phyloP scores from a whole-genome alignment of 257 asterid species.

The Penstemon barbatus region DNA sequence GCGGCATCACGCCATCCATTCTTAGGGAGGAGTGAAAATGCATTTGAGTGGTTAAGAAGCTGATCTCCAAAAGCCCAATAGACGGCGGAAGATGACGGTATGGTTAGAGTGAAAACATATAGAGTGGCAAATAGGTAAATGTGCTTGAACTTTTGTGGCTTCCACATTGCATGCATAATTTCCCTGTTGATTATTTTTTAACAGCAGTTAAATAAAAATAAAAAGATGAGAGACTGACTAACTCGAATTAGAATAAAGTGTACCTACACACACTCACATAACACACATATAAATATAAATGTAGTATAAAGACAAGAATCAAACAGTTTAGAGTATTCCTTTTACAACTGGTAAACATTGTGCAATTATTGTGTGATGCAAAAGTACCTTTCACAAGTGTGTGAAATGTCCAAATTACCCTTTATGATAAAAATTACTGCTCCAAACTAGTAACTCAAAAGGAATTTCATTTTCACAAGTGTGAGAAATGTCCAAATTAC shows the following conservation, averaged over 20 bases:
- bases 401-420: constrained; percentile 25
- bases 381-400: constrained; percentile 21
- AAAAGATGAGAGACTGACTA: neutral
- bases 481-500: constrained; percentile 17
- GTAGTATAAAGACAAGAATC: constrained; percentile 30
- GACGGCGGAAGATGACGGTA: constrained; percentile 77
- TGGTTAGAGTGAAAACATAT: constrained; percentile 77
- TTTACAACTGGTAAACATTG: constrained; percentile 28
- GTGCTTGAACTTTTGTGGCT: constrained; percentile 77
- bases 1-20: constrained; percentile 70
- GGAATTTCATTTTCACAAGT: constrained; percentile 12
- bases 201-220: neutral
- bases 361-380: constrained; percentile 38
- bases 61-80: constrained; percentile 89
- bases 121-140: constrained; percentile 72
- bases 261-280: neutral
- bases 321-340: constrained; percentile 16
- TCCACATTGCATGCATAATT: constrained; percentile 97
- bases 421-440: neutral
- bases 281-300: constrained; percentile 3
- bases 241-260: neutral
- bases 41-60: constrained; percentile 72
- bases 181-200: constrained; percentile 48
- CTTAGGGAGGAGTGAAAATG: constrained; percentile 74
- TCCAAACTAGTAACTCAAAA: neutral